phyloP scores from a whole-genome alignment of 2,329 filamentous ascomycete genomes.

The Diaporthe ilicicola region DNA sequence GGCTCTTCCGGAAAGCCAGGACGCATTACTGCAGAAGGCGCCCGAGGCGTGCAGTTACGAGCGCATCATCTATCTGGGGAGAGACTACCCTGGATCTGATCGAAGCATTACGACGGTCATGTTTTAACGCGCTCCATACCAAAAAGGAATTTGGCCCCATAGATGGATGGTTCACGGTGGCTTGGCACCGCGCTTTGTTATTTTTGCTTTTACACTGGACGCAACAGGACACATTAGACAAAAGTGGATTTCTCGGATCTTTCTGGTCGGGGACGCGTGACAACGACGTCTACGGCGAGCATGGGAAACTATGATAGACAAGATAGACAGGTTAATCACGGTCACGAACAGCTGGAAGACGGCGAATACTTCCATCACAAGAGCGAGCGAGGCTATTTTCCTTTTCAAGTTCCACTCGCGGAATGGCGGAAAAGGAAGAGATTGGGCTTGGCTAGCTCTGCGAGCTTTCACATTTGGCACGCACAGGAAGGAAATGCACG shows the following conservation, averaged over 20 bases:
- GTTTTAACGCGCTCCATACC: conserved; percentile 48
- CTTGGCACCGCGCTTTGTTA: conserved; percentile 31
- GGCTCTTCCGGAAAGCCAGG: conserved; percentile 40
- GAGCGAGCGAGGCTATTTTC: conserved; percentile 33
- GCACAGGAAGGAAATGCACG: conserved; percentile 32
- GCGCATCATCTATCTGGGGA: conserved; percentile 39
- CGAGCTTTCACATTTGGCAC: conserved; percentile 31
- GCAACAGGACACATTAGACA: conserved; percentile 62
- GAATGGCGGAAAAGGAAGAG: conserved; percentile 31
- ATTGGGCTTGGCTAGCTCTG: conserved; percentile 31
- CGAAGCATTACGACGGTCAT: conserved; percentile 50
- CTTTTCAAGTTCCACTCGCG: conserved; percentile 30
- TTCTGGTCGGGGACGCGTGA: conserved; percentile 48
- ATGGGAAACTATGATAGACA: conserved; percentile 36
- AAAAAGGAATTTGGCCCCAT: conserved; percentile 48
- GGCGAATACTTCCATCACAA: conserved; percentile 31
- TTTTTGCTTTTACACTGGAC: conserved; percentile 36
- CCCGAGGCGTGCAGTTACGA: conserved; percentile 42
- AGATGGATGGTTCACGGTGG: conserved; percentile 50
- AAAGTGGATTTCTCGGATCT: conserved; percentile 73
- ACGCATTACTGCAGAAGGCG: conserved; percentile 40
- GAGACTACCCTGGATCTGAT: conserved; percentile 41
- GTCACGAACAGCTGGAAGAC: conserved; percentile 34
- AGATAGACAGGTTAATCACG: conserved; percentile 35
- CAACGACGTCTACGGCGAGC: conserved; percentile 33